Base-by-base conservation (phyloP, 495 filamentous ascomycete genomes). In the Neurospora terricola region DNA sequence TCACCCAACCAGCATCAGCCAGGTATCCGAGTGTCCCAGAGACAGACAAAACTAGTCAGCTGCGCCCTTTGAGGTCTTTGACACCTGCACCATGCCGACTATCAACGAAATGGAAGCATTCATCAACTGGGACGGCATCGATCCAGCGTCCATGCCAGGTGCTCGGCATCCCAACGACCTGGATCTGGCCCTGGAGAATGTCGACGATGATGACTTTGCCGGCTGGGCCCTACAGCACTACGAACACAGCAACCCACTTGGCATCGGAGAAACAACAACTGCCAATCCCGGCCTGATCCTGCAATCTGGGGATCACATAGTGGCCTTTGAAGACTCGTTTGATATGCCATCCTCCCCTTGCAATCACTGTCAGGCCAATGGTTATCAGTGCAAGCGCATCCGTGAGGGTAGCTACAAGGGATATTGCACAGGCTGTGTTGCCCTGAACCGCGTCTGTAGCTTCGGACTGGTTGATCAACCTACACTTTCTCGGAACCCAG, bases 341-440 rank as follows among this genome's bases (percentile, higher is more conserved):
- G 84, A 85, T 40, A 78, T 76, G 23, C 79, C 81, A 5, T 77
- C 82, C 23, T 78, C 77, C 73, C 88, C 91, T 62, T 96, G 93
- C 81, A 86, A 90, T 36, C 90, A 94, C 75, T 96, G 93, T 80
- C 84, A 86, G 40, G 80, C 85, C 14, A 89, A 87, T 81, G 85
- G 89, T 30, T 88, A 94, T 72, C 86, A 94, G 74, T 96, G 93
- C 84, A 94, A 94, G 81, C 83, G 90, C 69, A 89, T 91, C 48
- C 86, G 86, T 42, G 86, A 92, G 78, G 91, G 91, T 82, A 85
- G 86, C 71, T 87, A 90, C 78, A 87, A 88, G 75, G 87, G 86
- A 71, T 88, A 87, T 36, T 96, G 93, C 81, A 93, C 91, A 4
- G 90, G 90, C 74, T 96, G 93, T 78, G 90, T 91, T 75, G 91